Conservation (phyloP, 2,329 filamentous ascomycete genomes). For the Aureobasidium sp. region DNA sequence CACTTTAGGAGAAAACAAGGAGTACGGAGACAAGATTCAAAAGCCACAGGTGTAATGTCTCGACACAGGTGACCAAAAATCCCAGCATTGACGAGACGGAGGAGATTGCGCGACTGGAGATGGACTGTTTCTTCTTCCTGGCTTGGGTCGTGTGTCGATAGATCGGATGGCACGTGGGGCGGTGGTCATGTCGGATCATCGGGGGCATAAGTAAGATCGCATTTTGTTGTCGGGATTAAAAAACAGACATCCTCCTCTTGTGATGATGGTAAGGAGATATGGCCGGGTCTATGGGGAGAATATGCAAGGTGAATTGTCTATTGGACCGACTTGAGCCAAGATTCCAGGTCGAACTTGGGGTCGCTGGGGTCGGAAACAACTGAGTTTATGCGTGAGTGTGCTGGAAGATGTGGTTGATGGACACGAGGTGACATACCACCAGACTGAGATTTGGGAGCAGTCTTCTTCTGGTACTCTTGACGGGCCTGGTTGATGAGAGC, state of each 20-base stretch:
- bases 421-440: slow-evolving; percentile 25
- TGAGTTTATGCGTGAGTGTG: slow-evolving; percentile 29
- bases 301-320: background rate
- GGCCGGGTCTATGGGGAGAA: slow-evolving; percentile 7
- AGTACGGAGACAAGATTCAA: background rate
- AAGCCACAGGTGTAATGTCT: background rate
- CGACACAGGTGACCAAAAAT: background rate
- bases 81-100: background rate
- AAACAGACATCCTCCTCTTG: slow-evolving; percentile 12
- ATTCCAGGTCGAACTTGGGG: slow-evolving; percentile 90
- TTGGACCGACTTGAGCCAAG: slow-evolving; percentile 48
- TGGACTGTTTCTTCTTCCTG: slow-evolving; percentile 1
- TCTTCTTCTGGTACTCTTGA: slow-evolving; percentile 80
- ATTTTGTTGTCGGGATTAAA: slow-evolving; percentile 9
- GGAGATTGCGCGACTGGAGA: background rate
- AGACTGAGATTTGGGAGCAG: slow-evolving; percentile 41
- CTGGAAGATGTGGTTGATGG: background rate
- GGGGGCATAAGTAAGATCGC: background rate
- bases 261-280: background rate
- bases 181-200: background rate
- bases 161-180: background rate
- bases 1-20: background rate
- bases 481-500: slow-evolving; percentile 89
- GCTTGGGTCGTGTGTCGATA: background rate
- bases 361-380: slow-evolving; percentile 71